Base-by-base conservation (phyloP, 345 rosid species). In the Raphanus sativus region DNA sequence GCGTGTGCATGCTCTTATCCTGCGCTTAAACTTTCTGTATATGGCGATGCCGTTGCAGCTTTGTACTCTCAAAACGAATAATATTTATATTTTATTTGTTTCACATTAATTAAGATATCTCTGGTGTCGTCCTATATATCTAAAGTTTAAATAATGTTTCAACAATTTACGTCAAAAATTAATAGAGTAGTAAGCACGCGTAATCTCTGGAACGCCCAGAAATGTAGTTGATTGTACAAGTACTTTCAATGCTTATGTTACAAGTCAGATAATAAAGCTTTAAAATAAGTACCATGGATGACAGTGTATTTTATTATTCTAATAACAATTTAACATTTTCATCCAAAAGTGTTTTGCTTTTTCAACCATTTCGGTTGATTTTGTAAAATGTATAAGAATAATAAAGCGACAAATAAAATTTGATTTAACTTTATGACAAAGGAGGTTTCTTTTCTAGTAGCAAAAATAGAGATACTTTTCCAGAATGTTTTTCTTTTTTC, bases 11-110 rank as follows among this genome's bases (percentile, higher is more conserved):
- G 84, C 88, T 85, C 87, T 83, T 88, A 81, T 85, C 88, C 89
- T 85, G 81, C 84, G 86, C 89, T 77, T 80, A 79, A 81, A 82
- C 88, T 87, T 86, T 84, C 91, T 83, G 86, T 73, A 86, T 62
- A 82, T 81, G 84, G 88, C 80, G 89, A 86, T 86, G 84, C 80
- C 92, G 81, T 91, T 69, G 96, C 97, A 91, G 96, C 96, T 90
- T 93, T 87, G 81, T 85, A 83, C 87, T 50, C 55, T 50, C 8
- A 0, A 50, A 50, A 50, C 55, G 21, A 50, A 50, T 50, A 50
- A 50, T 50, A 50, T 50, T 50, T 50, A 50, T 50, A 50, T 50
- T 50, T 50, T 50, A 50, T 50, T 50, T 50, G 55, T 50, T 50
- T 50, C 21, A 15, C 55, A 13, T 50, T 50, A 50, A n/a, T 50